phyloP scores from a whole-genome alignment of 2,329 filamentous ascomycete species.

The Ascochyta rabiei region DNA sequence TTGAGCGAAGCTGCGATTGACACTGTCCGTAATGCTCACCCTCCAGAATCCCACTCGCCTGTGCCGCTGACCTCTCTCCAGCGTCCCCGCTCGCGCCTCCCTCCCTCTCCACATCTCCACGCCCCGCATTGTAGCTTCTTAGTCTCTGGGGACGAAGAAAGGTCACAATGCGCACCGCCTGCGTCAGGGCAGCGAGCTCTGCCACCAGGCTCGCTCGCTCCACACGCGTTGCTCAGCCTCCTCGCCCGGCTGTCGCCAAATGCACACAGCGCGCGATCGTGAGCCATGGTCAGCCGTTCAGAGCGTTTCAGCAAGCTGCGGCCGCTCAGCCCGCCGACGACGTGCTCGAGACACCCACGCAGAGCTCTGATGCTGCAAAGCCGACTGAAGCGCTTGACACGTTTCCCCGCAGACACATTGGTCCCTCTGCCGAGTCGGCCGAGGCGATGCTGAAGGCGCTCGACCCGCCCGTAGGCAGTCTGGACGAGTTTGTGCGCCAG shows the following conservation, averaged over 20 bases:
- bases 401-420: constrained; percentile 86
- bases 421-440: constrained; percentile 72
- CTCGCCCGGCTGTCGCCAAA: constrained; percentile 27
- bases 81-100: constrained; percentile 6
- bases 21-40: constrained; percentile 4
- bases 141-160: constrained; percentile 7
- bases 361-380: constrained; percentile 22
- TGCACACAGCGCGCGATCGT: constrained; percentile 24
- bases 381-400: constrained; percentile 61
- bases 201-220: constrained; percentile 34
- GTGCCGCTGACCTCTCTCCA: constrained; percentile 8
- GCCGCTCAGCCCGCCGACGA: constrained; percentile 32
- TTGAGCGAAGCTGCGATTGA: neutral
- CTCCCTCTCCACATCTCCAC: constrained; percentile 4
- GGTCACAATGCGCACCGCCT: constrained; percentile 39
- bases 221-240: constrained; percentile 26
- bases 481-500: constrained; percentile 84
- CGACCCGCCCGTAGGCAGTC: constrained; percentile 71
- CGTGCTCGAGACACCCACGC: constrained; percentile 36
- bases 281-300: constrained; percentile 23
- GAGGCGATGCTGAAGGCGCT: constrained; percentile 80
- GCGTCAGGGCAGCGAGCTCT: constrained; percentile 41
- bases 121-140: constrained; percentile 8
- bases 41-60: neutral
- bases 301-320: constrained; percentile 33